Evolutionary conservation across 495 filamentous ascomycete genomes (phyloP).

Genomic region (Penicillium roqueforti): DNA sequence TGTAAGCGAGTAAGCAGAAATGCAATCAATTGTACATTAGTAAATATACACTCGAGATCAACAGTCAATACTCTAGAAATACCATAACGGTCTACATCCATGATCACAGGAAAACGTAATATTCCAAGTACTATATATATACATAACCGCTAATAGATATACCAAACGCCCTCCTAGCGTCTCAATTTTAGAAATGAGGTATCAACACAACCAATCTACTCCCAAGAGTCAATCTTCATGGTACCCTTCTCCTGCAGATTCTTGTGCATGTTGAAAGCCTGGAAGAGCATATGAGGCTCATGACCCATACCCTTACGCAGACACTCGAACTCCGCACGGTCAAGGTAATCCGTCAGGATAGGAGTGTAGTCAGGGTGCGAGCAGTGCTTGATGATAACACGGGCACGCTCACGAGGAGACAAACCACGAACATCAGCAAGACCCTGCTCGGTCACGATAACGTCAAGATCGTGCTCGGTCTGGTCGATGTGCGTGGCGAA

Average conservation of each 20-base stretch:
- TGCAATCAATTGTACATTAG: too few relatives aligned
- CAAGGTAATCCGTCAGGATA: conserved; percentile 78
- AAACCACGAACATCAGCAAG: conserved; percentile 83
- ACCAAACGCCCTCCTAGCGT: conserved; percentile 5
- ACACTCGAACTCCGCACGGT: conserved; percentile 84
- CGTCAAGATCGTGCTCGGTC: conserved; percentile 87
- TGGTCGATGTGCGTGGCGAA: conserved; percentile 93
- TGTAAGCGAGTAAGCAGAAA: too few relatives aligned
- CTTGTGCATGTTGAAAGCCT: conserved; percentile 86
- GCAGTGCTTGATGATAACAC: conserved; percentile 84
- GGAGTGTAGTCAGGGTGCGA: conserved; percentile 83
- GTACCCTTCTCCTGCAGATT: conserved; percentile 75
- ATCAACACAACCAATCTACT: conserved; percentile 24
- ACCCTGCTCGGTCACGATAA: conserved; percentile 83
- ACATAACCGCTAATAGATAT: conserved; percentile 20
- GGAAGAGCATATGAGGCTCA: conserved; percentile 81
- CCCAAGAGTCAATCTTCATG: conserved; percentile 70
- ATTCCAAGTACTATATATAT: neutral
- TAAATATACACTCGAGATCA: too few relatives aligned
- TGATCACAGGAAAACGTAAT: neutral
- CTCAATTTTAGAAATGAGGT: neutral
- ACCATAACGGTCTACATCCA: too few relatives aligned
- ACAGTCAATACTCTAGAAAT: too few relatives aligned
- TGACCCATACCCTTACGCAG: conserved; percentile 85
- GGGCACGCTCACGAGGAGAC: conserved; percentile 72